A percentile compares a stretch with the other conserved stretches of the same genome.
Evolutionary conservation across 192 early-diverging fungal genomes (phyloP).

Genomic region (Backusella tuberculispora): DNA sequence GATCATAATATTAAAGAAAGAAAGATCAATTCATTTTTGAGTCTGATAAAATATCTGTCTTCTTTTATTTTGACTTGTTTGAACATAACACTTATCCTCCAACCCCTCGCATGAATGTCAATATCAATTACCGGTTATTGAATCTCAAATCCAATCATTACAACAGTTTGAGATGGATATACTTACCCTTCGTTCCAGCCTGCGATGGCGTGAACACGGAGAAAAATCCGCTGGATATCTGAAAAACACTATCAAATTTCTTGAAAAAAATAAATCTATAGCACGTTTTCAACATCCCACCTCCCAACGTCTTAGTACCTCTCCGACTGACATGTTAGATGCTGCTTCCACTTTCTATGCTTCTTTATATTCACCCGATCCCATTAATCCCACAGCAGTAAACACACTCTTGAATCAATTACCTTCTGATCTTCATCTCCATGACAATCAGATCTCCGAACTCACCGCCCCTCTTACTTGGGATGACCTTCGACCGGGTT

Average conservation of each 20-base stretch:
- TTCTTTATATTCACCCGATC: not conserved
- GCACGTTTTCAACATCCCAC: not conserved
- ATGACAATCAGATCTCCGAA: too few relatives aligned
- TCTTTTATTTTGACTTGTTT: too few relatives aligned
- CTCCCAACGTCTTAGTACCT: too few relatives aligned
- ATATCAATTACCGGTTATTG: not conserved
- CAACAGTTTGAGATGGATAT: not conserved
- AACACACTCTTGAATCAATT: too few relatives aligned
- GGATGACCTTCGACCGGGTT: too few relatives aligned
- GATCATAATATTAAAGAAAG: too few relatives aligned
- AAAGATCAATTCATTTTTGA: too few relatives aligned
- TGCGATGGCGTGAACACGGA: not conserved
- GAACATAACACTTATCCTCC: too few relatives aligned
- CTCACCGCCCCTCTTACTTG: not conserved
- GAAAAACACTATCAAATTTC: not conserved
- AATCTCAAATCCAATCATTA: not conserved
- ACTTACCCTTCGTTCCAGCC: not conserved
- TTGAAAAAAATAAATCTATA: not conserved
- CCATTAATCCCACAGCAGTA: not conserved
- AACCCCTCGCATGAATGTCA: not conserved
- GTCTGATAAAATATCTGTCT: too few relatives aligned
- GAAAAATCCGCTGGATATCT: slow-evolving; percentile 8
- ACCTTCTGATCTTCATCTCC: not conserved
- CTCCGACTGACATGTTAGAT: too few relatives aligned
- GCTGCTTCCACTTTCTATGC: not conserved